Conservation (phyloP, 768 basidiomycete species). For the Agrocybe pediades region DNA sequence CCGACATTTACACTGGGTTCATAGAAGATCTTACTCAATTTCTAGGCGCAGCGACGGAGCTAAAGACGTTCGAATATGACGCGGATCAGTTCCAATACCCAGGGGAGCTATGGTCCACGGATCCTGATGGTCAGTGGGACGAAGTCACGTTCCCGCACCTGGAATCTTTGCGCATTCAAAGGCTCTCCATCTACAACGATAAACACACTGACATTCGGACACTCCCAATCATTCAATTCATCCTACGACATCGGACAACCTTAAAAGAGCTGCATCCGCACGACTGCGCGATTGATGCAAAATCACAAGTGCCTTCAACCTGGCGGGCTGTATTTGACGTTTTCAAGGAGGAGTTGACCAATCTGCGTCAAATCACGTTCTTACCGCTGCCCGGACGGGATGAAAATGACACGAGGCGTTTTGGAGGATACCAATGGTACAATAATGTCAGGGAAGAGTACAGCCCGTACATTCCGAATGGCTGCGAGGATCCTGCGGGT, state of each 20-base stretch:
- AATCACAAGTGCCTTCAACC: background rate
- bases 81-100: background rate
- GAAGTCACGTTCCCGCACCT: background rate
- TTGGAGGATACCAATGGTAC: background rate
- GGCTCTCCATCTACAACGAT: background rate
- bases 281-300: background rate
- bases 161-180: background rate
- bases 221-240: background rate
- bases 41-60: background rate
- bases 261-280: background rate
- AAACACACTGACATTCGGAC: background rate
- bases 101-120: too few relatives aligned
- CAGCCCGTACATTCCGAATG: too few relatives aligned
- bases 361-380: background rate
- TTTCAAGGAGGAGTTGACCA: background rate
- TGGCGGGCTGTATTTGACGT: background rate
- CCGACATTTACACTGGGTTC: background rate
- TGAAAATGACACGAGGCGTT: background rate
- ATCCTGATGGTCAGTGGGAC: background rate
- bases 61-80: background rate
- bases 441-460: too few relatives aligned
- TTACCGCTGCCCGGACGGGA: background rate
- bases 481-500: too few relatives aligned
- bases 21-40: background rate
- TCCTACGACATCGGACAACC: background rate